Evolutionary conservation across 2,329 filamentous ascomycete genomes (phyloP).

Genomic region (Botryosphaeria dothidea): DNA sequence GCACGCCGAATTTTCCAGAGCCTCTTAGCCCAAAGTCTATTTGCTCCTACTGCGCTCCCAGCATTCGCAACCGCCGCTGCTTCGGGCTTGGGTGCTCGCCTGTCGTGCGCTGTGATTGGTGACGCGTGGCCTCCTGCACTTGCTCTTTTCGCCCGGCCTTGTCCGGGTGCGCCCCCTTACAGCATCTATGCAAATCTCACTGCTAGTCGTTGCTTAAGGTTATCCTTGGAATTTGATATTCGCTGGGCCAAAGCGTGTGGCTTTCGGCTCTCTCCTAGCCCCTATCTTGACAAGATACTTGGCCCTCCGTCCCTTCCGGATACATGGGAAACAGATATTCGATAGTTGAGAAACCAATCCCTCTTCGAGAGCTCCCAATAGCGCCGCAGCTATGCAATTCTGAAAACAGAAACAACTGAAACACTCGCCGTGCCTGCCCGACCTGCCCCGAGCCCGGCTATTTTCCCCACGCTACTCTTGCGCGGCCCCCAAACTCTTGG

Average conservation of each 20-base stretch:
- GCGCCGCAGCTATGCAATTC: slow-evolving; percentile 18
- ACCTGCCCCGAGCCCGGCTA: background rate
- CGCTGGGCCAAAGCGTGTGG: background rate
- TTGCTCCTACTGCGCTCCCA: background rate
- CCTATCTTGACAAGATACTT: slow-evolving; percentile 6
- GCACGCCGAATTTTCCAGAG: slow-evolving; percentile 14
- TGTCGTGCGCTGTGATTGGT: background rate
- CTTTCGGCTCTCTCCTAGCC: slow-evolving; percentile 4
- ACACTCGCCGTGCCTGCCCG: slow-evolving; percentile 6
- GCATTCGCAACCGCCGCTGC: slow-evolving; percentile 2
- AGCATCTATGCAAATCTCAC: background rate
- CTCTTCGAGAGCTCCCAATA: background rate
- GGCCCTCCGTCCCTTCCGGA: background rate
- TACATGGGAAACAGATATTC: background rate
- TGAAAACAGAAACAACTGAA: slow-evolving; percentile 7
- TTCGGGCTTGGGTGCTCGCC: background rate
- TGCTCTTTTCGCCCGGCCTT: background rate
- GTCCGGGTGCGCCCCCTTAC: background rate
- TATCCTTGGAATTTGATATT: slow-evolving; percentile 12
- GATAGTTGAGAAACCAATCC: slow-evolving; percentile 2
- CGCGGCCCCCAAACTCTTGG: background rate
- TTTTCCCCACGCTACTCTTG: background rate
- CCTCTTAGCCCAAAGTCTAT: slow-evolving; percentile 15
- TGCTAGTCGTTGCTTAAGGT: background rate
- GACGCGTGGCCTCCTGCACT: slow-evolving; percentile 3